These are phyloP conservation scores for Myochromella boudieri DNA, from an alignment of 768 basidiomycete species.

Conservation along the genomic window DNA sequence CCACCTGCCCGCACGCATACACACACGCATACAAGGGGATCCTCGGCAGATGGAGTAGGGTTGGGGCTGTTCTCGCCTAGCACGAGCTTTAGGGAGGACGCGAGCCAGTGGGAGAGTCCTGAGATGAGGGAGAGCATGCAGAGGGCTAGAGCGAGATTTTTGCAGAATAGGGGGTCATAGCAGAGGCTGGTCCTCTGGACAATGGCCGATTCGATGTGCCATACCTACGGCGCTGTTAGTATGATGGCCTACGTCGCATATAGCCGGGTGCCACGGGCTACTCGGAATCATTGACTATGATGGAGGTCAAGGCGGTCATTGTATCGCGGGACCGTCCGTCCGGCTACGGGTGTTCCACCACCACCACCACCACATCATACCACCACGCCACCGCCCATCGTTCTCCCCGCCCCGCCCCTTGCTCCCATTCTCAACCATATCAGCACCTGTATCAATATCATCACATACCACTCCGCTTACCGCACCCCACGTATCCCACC, in stretches of 20 bases:
- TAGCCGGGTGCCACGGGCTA: background rate
- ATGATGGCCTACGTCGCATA: background rate
- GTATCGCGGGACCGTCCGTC: background rate
- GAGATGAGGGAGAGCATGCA: conserved; percentile 75
- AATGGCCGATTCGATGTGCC: too few relatives aligned
- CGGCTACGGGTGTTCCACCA: too few relatives aligned
- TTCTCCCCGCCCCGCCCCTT: background rate
- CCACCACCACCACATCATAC: background rate
- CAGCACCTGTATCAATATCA: background rate
- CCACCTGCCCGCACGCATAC: conserved; percentile 14
- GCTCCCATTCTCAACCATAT: background rate
- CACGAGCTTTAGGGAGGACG: conserved; percentile 42
- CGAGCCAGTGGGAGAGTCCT: conserved; percentile 55
- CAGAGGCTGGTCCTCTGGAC: too few relatives aligned
- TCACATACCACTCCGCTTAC: background rate
- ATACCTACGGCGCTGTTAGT: background rate
- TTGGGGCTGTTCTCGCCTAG: conserved; percentile 14
- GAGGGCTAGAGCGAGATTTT: conserved; percentile 51
- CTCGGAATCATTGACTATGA: too few relatives aligned
- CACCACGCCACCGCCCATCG: background rate
- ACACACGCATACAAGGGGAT: conserved; percentile 22
- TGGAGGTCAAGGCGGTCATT: background rate
- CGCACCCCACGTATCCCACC: background rate
- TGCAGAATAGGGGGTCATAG: background rate
- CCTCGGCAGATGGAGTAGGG: conserved; percentile 33